Evolutionary conservation across 345 rosid genomes (phyloP).

Genomic region (Acer saccharum): DNA sequence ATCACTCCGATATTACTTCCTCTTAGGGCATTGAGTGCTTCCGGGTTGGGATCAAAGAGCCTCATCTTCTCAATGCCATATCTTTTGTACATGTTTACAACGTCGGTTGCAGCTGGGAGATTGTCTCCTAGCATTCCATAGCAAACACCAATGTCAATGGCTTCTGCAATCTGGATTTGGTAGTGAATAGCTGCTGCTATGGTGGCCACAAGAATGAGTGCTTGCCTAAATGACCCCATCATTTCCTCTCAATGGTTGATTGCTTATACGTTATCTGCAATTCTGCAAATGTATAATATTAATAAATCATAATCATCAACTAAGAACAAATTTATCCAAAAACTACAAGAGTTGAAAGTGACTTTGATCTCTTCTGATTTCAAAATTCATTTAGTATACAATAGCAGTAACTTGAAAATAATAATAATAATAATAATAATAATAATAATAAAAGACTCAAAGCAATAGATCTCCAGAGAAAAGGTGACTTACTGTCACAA

Average conservation of each 20-base stretch:
- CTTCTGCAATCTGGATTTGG: neutral
- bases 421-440: too few species aligned
- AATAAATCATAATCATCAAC: too few species aligned
- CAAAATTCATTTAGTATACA: too few species aligned
- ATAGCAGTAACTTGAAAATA: too few species aligned
- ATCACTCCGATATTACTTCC: neutral
- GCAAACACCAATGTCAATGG: constrained; percentile 19
- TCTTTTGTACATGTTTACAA: constrained; percentile 15
- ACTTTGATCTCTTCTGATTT: too few species aligned
- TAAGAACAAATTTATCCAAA: too few species aligned
- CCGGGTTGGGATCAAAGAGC: constrained; percentile 20
- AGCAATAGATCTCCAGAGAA: too few species aligned
- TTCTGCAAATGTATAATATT: neutral
- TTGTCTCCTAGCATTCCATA: constrained; percentile 18
- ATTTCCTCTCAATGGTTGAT: neutral
- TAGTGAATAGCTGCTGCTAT: neutral
- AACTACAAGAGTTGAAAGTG: too few species aligned
- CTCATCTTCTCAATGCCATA: constrained; percentile 1
- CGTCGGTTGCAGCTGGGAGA: constrained; percentile 15
- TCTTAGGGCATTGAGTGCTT: constrained; percentile 12
- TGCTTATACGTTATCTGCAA: too few species aligned
- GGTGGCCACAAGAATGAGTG: neutral
- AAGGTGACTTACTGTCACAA: too few species aligned
- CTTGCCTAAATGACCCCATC: neutral
- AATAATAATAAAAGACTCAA: too few species aligned